Base-by-base conservation (phyloP, 495 filamentous ascomycete species). In the Chaetomium fimeti region DNA sequence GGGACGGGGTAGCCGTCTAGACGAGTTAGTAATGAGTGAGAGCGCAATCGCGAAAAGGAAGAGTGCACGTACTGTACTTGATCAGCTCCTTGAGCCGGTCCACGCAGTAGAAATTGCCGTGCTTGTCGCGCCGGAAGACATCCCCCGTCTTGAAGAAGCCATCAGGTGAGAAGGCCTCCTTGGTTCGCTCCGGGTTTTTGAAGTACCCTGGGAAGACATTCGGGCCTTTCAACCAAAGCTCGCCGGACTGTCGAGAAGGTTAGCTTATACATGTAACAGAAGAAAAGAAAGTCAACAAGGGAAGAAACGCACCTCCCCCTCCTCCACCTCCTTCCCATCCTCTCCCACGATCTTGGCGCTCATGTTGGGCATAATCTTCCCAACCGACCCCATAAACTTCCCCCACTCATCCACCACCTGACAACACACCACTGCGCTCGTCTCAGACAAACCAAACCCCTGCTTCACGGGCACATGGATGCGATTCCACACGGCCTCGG, bases 31-130 rank as follows among this genome's bases (percentile, higher is more conserved):
- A 11, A n/a, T n/a, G n/a, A 51, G 53, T 16, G 56, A 28, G 2
- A 6, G 12, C 11, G 51, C 3, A 36, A 18, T 15, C 2, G 22
- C 0, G 43, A n/a, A 38, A 42, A 1, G 2, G 36, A 27, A 25
- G 4, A 6, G 16, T n/a, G 8, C 1, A 64, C 54, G 68, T 70
- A 81, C 78, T 87, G 74, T 94, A 94, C 77, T 95, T 95, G 77
- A 96, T 94, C 51, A 96, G 77, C 74, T 96, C 91, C 81, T 96
- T 96, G 24, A 91, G 82, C n/a, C 91, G 87, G 68, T 93, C 91
- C 1, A 90, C 92, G 71, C 93, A 78, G 62, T 78, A 81, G 20
- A 74, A 75, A 63, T 85, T 80, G 5, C 86, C 85, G 18, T 82
- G 70, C 15, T 76, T 68, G 69, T 90, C 87, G 20, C 85, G 77